These are phyloP conservation scores for Grifola frondosa DNA, from an alignment of 1,284 basidiomycete genomes.

Conservation along the genomic window DNA sequence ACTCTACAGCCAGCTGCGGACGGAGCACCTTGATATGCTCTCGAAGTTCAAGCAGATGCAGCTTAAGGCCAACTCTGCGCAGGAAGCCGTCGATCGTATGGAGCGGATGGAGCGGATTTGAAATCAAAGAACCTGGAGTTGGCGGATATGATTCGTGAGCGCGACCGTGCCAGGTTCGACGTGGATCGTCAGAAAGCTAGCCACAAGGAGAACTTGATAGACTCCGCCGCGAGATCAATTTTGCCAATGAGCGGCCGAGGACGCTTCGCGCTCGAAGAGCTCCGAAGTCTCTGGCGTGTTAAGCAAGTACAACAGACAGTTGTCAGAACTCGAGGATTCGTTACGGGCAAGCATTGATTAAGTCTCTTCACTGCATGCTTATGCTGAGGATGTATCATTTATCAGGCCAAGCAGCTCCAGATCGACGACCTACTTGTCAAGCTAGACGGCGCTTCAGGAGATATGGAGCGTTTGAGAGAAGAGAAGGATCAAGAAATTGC, in stretches of 20 bases:
- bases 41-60: slow-evolving; percentile 98
- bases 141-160: slow-evolving; percentile 98
- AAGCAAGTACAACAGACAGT: slow-evolving; percentile 93
- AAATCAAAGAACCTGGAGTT: slow-evolving; percentile 98
- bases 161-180: slow-evolving; percentile 95
- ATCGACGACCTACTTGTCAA: slow-evolving; percentile 88
- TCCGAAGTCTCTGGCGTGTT: slow-evolving; percentile 90
- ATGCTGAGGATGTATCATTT: slow-evolving; percentile 11
- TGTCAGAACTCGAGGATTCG: slow-evolving; percentile 93
- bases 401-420: slow-evolving; percentile 87
- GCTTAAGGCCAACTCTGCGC: slow-evolving; percentile 96
- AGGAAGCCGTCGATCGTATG: slow-evolving; percentile 99
- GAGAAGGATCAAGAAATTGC: slow-evolving; percentile 98
- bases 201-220: slow-evolving; percentile 97
- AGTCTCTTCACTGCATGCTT: background rate
- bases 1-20: slow-evolving; percentile 96
- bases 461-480: slow-evolving; percentile 81
- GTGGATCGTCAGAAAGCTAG: slow-evolving; percentile 93
- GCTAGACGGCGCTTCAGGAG: slow-evolving; percentile 72
- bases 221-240: slow-evolving; percentile 88
- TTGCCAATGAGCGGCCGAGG: slow-evolving; percentile 99
- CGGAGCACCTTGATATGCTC: slow-evolving; percentile 97
- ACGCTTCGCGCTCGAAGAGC: slow-evolving; percentile 88
- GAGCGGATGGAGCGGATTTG: slow-evolving; percentile 98
- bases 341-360: slow-evolving; percentile 68